Percentiles rank a stretch among this genome's conserved stretches.
Evolutionary conservation across 2,329 filamentous ascomycete species (phyloP).

Genomic region (Fusarium circinatum): DNA sequence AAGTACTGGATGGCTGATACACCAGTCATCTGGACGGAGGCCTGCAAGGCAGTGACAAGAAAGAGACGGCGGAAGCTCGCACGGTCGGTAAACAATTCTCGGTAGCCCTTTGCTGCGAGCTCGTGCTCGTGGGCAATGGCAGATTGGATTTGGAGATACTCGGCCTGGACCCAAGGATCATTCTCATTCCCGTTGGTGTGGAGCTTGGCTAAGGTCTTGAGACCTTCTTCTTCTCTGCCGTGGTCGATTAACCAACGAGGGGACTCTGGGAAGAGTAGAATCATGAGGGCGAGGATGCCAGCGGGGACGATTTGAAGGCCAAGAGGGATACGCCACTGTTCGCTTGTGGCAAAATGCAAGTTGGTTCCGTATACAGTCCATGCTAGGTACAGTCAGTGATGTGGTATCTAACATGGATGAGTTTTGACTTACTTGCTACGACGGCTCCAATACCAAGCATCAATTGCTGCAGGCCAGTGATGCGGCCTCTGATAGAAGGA

Average conservation of each 20-base stretch:
- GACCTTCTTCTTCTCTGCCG: background rate
- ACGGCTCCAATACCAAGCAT: background rate
- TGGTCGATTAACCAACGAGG: background rate
- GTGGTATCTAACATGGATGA: accelerated
- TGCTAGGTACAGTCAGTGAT: background rate
- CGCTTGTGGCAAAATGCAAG: background rate
- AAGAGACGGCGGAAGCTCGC: background rate
- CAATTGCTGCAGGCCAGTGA: background rate
- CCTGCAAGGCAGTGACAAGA: background rate
- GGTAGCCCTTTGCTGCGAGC: background rate
- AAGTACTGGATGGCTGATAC: background rate
- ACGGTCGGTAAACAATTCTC: background rate
- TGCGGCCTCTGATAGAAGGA: background rate
- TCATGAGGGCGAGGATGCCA: background rate
- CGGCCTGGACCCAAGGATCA: background rate
- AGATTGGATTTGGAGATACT: background rate
- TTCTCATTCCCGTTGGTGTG: background rate
- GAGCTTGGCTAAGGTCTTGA: background rate
- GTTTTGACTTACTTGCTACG: background rate
- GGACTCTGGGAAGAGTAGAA: background rate
- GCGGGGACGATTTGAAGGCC: background rate
- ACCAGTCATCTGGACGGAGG: background rate
- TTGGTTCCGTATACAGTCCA: background rate
- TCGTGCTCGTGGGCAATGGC: background rate
- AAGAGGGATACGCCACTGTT: background rate